phyloP scores from a whole-genome alignment of 208 protist species.

The Wallacemonas sp. region DNA sequence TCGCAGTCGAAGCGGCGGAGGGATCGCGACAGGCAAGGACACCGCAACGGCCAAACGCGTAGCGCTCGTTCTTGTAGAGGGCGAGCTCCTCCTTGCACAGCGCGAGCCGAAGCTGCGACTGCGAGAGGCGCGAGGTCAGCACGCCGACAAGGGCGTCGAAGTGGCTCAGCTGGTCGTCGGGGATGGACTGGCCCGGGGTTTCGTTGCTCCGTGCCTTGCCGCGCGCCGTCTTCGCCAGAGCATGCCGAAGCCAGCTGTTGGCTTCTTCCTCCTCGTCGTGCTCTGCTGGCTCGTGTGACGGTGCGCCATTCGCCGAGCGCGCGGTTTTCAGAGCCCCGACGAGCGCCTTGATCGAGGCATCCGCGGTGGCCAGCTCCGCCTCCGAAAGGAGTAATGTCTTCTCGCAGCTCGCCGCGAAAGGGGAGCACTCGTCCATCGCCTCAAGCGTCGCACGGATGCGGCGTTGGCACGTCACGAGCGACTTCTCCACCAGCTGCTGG shows the following conservation, averaged over 20 bases:
- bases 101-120: conserved; percentile 45
- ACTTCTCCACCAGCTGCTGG: conserved; percentile 32
- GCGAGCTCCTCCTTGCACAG: conserved; percentile 85
- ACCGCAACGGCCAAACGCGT: conserved; percentile 48
- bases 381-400: conserved; percentile 66
- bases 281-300: not conserved
- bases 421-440: conserved; percentile 48
- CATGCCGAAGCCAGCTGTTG: conserved; percentile 10
- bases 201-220: not conserved
- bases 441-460: conserved; percentile 28
- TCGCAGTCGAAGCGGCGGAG: too few relatives aligned
- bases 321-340: conserved; percentile 26
- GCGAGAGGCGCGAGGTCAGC: conserved; percentile 36
- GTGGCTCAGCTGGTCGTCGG: conserved; percentile 18
- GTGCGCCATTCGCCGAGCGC: not conserved
- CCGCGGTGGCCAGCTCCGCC: conserved; percentile 64
- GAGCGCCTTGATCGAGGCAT: conserved; percentile 50
- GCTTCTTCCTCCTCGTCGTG: not conserved
- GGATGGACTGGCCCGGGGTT: not conserved
- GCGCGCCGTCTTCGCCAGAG: not conserved
- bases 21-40: conserved; percentile 37
- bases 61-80: conserved; percentile 71
- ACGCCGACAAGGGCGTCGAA: conserved; percentile 39
- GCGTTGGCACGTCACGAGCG: conserved; percentile 16
- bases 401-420: conserved; percentile 40